These are phyloP conservation scores for Hypoxylon intermedium DNA, from an alignment of 495 filamentous ascomycete genomes.

Conservation along the genomic window DNA sequence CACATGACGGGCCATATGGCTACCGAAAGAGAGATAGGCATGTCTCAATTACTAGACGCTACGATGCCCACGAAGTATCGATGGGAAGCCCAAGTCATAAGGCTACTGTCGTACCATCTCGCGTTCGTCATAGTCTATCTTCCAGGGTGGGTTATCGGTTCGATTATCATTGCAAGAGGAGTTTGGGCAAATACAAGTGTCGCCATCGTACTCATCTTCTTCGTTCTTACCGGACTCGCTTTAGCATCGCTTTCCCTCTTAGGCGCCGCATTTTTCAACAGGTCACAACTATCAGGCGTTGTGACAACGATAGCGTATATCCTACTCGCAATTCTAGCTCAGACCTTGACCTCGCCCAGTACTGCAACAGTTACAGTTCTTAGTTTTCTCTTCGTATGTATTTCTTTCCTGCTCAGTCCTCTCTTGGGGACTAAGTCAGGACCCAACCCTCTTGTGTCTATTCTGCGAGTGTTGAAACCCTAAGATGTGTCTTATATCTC, in stretches of 20 bases:
- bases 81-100: constrained; percentile 72
- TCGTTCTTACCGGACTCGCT: constrained; percentile 68
- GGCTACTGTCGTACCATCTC: constrained; percentile 70
- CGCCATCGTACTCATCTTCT: constrained; percentile 67
- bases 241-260: constrained; percentile 74
- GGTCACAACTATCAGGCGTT: constrained; percentile 79
- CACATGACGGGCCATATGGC: constrained; percentile 80
- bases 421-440: neutral
- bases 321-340: constrained; percentile 71
- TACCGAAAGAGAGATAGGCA: constrained; percentile 77
- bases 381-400: constrained; percentile 66
- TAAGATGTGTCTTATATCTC: no score
- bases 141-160: constrained; percentile 73
- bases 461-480: neutral
- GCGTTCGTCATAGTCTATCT: constrained; percentile 73
- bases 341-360: constrained; percentile 63
- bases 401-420: neutral
- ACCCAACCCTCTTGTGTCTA: neutral
- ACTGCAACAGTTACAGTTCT: constrained; percentile 67
- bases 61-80: constrained; percentile 73
- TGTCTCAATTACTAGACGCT: constrained; percentile 79
- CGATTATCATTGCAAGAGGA: constrained; percentile 63
- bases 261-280: constrained; percentile 75
- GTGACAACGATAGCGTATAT: constrained; percentile 68
- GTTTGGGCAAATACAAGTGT: constrained; percentile 68